A percentile compares a stretch with the other conserved stretches of the same genome.
Conservation (phyloP, 2,329 filamentous ascomycete species). For the Didymella glomerata region DNA sequence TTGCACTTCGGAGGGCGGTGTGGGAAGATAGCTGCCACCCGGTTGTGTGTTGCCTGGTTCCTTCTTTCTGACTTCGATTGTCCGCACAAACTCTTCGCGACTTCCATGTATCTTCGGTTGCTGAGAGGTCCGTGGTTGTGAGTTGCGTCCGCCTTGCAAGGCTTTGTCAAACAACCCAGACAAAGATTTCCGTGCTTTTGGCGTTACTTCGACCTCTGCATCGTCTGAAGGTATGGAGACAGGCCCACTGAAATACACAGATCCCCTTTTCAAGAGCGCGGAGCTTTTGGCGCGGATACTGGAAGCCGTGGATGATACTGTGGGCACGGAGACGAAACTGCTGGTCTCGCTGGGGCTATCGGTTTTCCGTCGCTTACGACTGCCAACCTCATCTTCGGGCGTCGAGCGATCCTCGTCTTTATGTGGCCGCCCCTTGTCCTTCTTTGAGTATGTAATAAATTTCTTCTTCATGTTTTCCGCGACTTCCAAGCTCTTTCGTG, state of each 20-base stretch:
- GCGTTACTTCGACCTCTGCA: constrained; percentile 15
- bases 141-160: constrained; percentile 12
- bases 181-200: constrained; percentile 11
- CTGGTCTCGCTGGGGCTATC: constrained; percentile 22
- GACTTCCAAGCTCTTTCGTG: constrained; percentile 18
- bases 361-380: constrained; percentile 29
- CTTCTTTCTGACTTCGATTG: constrained; percentile 22
- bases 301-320: constrained; percentile 19
- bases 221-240: constrained; percentile 30
- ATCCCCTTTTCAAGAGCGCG: constrained; percentile 22
- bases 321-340: constrained; percentile 12
- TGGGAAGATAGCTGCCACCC: constrained; percentile 29
- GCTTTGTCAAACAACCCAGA: constrained; percentile 30
- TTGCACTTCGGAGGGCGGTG: constrained; percentile 33
- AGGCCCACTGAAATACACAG: constrained; percentile 27
- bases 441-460: constrained; percentile 34
- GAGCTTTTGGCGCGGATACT: constrained; percentile 14
- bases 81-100: constrained; percentile 24
- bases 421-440: constrained; percentile 23
- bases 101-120: constrained; percentile 23
- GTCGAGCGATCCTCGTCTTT: constrained; percentile 18
- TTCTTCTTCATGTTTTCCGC: constrained; percentile 25
- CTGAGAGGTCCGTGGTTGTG: constrained; percentile 16
- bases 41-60: constrained; percentile 9
- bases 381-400: constrained; percentile 20